Conservation (phyloP, 345 rosid species). For the Hypericum androsaemum region DNA sequence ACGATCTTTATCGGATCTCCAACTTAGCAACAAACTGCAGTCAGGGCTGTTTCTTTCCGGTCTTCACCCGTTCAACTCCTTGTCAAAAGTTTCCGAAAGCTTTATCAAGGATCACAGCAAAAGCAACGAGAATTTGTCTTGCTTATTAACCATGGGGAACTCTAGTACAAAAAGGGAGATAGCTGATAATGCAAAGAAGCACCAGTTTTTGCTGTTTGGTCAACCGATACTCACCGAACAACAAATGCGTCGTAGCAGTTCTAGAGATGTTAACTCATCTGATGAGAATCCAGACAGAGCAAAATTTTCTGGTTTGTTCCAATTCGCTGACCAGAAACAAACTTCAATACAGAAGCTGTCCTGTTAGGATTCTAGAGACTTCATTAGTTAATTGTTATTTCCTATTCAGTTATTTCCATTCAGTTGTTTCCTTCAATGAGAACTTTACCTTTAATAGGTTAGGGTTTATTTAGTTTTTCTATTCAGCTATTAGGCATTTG, state of each 20-base stretch:
- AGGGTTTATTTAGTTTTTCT: no score
- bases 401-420: no score
- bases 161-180: constrained; percentile 39
- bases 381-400: no score
- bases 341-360: constrained; percentile 25
- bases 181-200: constrained; percentile 40
- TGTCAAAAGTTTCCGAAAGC: constrained; percentile 35
- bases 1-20: constrained; percentile 1
- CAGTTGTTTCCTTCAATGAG: no score
- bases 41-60: constrained; percentile 46
- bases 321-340: constrained; percentile 21
- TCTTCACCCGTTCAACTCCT: constrained; percentile 37
- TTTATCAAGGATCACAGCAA: constrained; percentile 20
- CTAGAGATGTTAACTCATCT: constrained; percentile 25
- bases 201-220: constrained; percentile 77
- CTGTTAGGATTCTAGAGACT: no score
- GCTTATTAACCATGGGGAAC: constrained; percentile 69
- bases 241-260: constrained; percentile 36
- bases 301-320: constrained; percentile 22
- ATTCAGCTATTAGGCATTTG: no score
- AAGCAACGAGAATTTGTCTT: constrained; percentile 47
- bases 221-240: constrained; percentile 72
- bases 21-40: constrained; percentile 31
- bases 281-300: constrained; percentile 18
- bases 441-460: no score